These are phyloP conservation scores for Picochlorum sp. DNA, from an alignment of 139 green algal genomes.

Conservation along the genomic window DNA sequence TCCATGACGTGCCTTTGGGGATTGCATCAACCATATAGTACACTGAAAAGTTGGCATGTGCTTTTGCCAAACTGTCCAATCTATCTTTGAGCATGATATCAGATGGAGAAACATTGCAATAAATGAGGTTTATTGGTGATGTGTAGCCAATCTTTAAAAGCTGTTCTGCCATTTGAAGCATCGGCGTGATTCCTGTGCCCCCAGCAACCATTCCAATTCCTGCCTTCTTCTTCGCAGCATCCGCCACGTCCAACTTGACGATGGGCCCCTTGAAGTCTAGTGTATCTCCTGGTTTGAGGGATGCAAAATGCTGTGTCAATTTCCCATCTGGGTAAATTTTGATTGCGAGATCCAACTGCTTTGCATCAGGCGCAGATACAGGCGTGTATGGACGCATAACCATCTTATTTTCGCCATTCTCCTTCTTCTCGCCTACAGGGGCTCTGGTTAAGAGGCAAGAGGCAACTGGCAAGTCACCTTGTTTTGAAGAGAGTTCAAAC, in stretches of 20 bases:
- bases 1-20: slow-evolving; percentile 14
- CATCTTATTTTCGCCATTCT: slow-evolving; percentile 38
- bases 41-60: slow-evolving; percentile 46
- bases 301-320: slow-evolving; percentile 16
- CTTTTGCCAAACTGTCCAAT: slow-evolving; percentile 46
- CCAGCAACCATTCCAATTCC: slow-evolving; percentile 67
- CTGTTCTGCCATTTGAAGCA: slow-evolving; percentile 58
- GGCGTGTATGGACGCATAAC: slow-evolving; percentile 64
- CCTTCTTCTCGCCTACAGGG: slow-evolving; percentile 41
- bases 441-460: slow-evolving; percentile 34
- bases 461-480: slow-evolving; percentile 30
- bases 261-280: slow-evolving; percentile 48
- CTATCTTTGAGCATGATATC: slow-evolving; percentile 61
- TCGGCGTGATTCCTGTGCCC: slow-evolving; percentile 60
- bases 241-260: slow-evolving; percentile 65
- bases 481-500: slow-evolving; percentile 23
- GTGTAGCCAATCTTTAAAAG: slow-evolving; percentile 42
- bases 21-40: slow-evolving; percentile 56
- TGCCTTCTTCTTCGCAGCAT: slow-evolving; percentile 42
- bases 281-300: slow-evolving; percentile 10
- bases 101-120: slow-evolving; percentile 45
- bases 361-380: slow-evolving; percentile 28
- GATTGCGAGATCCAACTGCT: slow-evolving; percentile 38
- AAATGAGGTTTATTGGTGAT: slow-evolving; percentile 55
- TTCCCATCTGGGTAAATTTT: slow-evolving; percentile 20